These are phyloP conservation scores for Tricholoma saponaceum DNA, from an alignment of 768 basidiomycete genomes.

Conservation along the genomic window DNA sequence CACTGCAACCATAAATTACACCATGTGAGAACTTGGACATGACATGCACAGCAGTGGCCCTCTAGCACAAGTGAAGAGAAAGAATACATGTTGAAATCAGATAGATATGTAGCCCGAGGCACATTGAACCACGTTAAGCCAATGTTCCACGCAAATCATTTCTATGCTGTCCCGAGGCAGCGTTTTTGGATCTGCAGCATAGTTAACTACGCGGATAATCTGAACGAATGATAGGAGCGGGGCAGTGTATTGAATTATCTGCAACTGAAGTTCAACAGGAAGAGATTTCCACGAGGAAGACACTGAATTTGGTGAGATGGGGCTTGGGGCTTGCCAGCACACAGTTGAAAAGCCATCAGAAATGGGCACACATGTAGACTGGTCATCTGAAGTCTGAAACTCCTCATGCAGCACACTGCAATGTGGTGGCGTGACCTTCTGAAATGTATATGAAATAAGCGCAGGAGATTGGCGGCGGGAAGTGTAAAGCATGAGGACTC, in stretches of 20 bases:
- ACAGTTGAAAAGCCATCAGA: background rate
- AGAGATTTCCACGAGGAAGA: background rate
- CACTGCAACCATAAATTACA: too few species aligned
- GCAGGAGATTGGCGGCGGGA: background rate
- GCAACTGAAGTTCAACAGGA: background rate
- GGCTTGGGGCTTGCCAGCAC: too few species aligned
- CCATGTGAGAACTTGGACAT: too few species aligned
- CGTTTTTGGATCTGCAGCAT: background rate
- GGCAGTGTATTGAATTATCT: background rate
- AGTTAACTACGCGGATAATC: background rate
- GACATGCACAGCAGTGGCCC: too few species aligned
- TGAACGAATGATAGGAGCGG: background rate
- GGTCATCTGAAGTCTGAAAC: background rate
- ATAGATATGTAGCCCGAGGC: background rate
- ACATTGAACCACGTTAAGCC: background rate
- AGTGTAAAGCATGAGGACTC: background rate
- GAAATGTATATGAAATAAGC: background rate
- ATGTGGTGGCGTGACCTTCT: too few species aligned
- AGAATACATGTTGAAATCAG: background rate
- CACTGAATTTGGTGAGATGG: too few species aligned
- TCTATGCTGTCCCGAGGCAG: background rate
- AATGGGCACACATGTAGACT: background rate
- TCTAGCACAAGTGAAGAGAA: too few species aligned
- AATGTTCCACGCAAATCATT: background rate
- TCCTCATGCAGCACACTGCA: background rate